These are phyloP conservation scores for Phialocephala sp. DNA, from an alignment of 2,329 filamentous ascomycete species.

Conservation along the genomic window DNA sequence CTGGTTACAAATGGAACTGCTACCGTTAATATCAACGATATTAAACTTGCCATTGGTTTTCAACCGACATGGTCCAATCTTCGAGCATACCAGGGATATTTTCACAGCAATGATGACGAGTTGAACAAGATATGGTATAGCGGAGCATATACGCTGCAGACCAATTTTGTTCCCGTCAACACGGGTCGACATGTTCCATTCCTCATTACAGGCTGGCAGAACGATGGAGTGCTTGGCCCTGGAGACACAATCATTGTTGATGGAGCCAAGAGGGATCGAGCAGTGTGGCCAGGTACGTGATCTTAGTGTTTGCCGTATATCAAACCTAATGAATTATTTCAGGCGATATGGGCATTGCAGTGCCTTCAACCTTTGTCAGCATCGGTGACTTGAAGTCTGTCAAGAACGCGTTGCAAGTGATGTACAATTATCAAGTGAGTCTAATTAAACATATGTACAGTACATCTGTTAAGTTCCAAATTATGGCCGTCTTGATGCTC, in stretches of 20 bases:
- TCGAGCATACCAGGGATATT: slow-evolving; percentile 59
- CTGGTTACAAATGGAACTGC: slow-evolving; percentile 43
- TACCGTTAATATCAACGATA: slow-evolving; percentile 39
- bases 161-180: slow-evolving; percentile 40
- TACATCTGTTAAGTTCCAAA: not conserved
- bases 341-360: slow-evolving; percentile 48
- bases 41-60: slow-evolving; percentile 46
- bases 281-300: slow-evolving; percentile 63
- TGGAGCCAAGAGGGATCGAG: slow-evolving; percentile 63
- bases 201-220: slow-evolving; percentile 44
- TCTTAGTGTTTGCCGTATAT: slow-evolving; percentile 35
- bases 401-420: slow-evolving; percentile 48
- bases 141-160: slow-evolving; percentile 52
- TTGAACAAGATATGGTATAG: slow-evolving; percentile 60
- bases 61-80: slow-evolving; percentile 51
- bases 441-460: slow-evolving; percentile 31
- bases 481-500: too few species aligned
- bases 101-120: slow-evolving; percentile 54
- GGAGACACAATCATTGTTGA: slow-evolving; percentile 47
- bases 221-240: slow-evolving; percentile 45
- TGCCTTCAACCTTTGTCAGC: slow-evolving; percentile 59
- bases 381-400: slow-evolving; percentile 58
- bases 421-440: slow-evolving; percentile 54
- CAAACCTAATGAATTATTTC: not conserved
- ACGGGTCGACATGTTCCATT: slow-evolving; percentile 43